phyloP scores from a whole-genome alignment of 1,139 yeast species.

The Protomyces inundatus region DNA sequence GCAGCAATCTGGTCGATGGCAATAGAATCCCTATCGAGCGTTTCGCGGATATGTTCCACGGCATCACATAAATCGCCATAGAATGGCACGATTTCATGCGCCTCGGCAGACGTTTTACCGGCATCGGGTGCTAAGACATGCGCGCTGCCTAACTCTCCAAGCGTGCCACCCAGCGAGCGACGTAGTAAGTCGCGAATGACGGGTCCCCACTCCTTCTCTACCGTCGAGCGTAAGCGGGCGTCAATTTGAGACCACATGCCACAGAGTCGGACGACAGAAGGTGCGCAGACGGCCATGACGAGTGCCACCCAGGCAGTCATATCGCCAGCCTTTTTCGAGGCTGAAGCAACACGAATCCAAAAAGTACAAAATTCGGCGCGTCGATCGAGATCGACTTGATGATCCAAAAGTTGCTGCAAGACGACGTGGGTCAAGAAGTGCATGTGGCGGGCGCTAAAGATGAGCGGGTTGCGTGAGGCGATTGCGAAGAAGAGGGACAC shows the following conservation, averaged over 20 bases:
- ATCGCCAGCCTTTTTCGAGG: slow-evolving; percentile 75
- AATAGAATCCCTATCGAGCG: background rate
- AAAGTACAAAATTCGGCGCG: slow-evolving; percentile 67
- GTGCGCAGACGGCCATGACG: slow-evolving; percentile 75
- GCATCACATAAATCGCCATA: slow-evolving; percentile 68
- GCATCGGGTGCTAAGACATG: slow-evolving; percentile 88
- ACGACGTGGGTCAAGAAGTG: slow-evolving; percentile 74
- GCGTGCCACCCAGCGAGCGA: slow-evolving; percentile 35
- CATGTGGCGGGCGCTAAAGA: slow-evolving; percentile 66
- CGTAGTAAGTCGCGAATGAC: slow-evolving; percentile 85
- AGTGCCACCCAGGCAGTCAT: slow-evolving; percentile 95
- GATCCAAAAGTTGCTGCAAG: slow-evolving; percentile 59
- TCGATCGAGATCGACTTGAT: slow-evolving; percentile 37
- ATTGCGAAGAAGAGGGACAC: slow-evolving; percentile 23
- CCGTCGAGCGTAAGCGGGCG: slow-evolving; percentile 53
- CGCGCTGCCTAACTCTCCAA: slow-evolving; percentile 40
- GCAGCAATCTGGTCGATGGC: background rate
- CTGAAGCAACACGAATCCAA: slow-evolving; percentile 83
- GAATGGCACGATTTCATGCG: slow-evolving; percentile 77
- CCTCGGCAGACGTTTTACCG: slow-evolving; percentile 65
- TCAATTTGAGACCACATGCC: slow-evolving; percentile 75
- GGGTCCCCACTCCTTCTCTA: slow-evolving; percentile 87
- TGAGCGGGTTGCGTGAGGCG: slow-evolving; percentile 40
- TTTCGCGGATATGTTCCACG: background rate
- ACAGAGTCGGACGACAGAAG: slow-evolving; percentile 68